Evolutionary conservation across 495 filamentous ascomycete species (phyloP), one percentile per base, ranked within the genome.

Genomic region (Astrocystis sublimbata): DNA sequence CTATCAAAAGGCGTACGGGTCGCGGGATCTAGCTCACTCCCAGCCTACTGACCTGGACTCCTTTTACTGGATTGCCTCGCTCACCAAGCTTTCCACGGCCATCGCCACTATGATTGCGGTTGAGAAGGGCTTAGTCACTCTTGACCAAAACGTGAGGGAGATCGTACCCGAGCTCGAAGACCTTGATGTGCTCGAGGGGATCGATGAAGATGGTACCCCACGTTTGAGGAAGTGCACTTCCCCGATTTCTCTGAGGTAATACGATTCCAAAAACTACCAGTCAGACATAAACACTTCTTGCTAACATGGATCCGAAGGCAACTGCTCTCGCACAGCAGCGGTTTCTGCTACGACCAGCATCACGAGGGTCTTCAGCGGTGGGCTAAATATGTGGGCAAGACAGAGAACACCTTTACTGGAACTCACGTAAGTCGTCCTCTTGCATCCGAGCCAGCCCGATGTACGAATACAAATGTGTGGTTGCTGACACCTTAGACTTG

Each of bases 71-170:
- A 50, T 50, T 50, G 72, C 69, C 26, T 76, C 74, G 1, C 68
- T 73, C 59, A 70, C 65, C n/a, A 74, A 76, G 54, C 64, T 76
- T 3, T 63, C 71, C 46, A 75, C 74, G 4, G 66, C 69, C 9
- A 60, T 76, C 10, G 74, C 74, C 1, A 69, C 66, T n/a, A 62
- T 73, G 50, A 64, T 69, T 42, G 62, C 64, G 23, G 68, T 76
- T 12, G 74, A 75, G 36, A 66, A 62, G 41, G 74, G 74, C 7
- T 63, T 71, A 28, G 58, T 75, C 9, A 65, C 65, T 3, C 58
- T 76, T 28, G 72, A 75, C 38, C 66, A 66, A 15, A 67, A 76
- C 31, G 65, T 73, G 12, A 49, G 64, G 5, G 49, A 53, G 13
- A 17, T 70, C 3, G 52, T 75, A 26, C 71, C 74, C 10, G 62